These are phyloP conservation scores for Aspergillus cristatus DNA, from an alignment of 495 filamentous ascomycete species.

Conservation along the genomic window DNA sequence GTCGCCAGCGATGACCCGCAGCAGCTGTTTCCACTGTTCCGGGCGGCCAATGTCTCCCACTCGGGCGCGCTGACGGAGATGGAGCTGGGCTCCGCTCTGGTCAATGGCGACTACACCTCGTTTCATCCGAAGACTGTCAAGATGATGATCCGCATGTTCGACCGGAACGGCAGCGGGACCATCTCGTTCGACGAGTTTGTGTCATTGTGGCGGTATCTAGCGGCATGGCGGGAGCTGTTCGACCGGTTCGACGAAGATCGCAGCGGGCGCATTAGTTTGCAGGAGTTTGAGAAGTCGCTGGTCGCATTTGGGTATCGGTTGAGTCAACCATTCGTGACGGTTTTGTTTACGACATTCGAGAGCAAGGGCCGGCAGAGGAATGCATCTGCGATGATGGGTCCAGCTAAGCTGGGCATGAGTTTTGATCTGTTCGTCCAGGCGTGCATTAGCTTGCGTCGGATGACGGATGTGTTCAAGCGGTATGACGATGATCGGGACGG, in stretches of 20 bases:
- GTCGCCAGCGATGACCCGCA: slow-evolving; percentile 53
- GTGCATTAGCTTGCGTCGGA: slow-evolving; percentile 89
- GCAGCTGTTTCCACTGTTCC: slow-evolving; percentile 73
- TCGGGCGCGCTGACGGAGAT: slow-evolving; percentile 75
- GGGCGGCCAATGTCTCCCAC: slow-evolving; percentile 77
- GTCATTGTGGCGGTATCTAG: slow-evolving; percentile 88
- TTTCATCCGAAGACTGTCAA: slow-evolving; percentile 95
- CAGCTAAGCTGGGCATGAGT: slow-evolving; percentile 55
- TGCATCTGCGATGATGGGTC: slow-evolving; percentile 14
- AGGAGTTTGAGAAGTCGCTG: slow-evolving; percentile 86
- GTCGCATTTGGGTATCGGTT: slow-evolving; percentile 92
- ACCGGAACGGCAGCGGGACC: slow-evolving; percentile 71
- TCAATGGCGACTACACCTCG: slow-evolving; percentile 89
- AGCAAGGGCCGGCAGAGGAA: slow-evolving; percentile 25
- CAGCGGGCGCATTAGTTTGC: slow-evolving; percentile 73
- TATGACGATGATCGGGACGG: slow-evolving; percentile 97
- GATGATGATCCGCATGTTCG: slow-evolving; percentile 99
- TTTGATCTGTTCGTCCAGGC: slow-evolving; percentile 98
- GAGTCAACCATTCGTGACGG: slow-evolving; percentile 67
- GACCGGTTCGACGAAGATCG: slow-evolving; percentile 90
- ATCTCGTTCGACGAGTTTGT: slow-evolving; percentile 95
- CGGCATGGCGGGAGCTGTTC: slow-evolving; percentile 87
- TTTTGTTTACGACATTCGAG: slow-evolving; percentile 68
- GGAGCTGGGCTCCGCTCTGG: slow-evolving; percentile 84
- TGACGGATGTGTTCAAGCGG: slow-evolving; percentile 99